Base-by-base conservation (phyloP, 257 asterid genomes). In the Verbascum thapsus region DNA sequence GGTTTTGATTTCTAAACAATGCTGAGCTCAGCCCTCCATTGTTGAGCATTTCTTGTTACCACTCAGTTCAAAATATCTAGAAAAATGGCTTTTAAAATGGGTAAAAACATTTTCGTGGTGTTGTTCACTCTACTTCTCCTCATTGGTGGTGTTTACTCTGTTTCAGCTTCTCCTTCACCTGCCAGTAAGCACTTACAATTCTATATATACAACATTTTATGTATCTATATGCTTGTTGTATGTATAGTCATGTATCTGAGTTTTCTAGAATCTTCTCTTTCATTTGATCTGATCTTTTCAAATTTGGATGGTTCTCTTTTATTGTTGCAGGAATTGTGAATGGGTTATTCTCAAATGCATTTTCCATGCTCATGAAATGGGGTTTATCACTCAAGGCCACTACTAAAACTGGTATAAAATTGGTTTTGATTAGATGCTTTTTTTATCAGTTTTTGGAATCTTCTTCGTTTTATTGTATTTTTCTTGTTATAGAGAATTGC, bases 331-430 rank as follows among this genome's bases (percentile, higher is more conserved):
- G 87, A 55, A 79, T 91, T 23, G 80, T 91, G 8, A 85, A 86
- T 75, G 98, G 94, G 66, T 66, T 78, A 68, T 75, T 91, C 79
- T 81, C 95, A 8, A 88, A 88, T 73, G 88, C 88, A 30, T 69
- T 84, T 49, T 73, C 96, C 3, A 66, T 74, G 88, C 80, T 80
- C 77, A 79, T 84, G 96, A 88, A 86, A 75, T 88, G 94, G 94
- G 62, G 76, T 69, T 73, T 75, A 60, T 88, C 98, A 39, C 85
- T 88, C 64, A 88, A 72, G 74, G 64, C 89, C 41, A 82, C 89
- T 10, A 82, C 90, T 47, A 91, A 88, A 76, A 84, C 91, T 48
- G 94, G 96, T 90, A 64, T 11, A 15, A 20, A 55, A 48, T 63
- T 79, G 70, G 68, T 70, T 70, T 54, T 47, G 42, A 37, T 68